Conservation (phyloP, 164 flowering plant genomes). For the Tetracentron sinense region DNA sequence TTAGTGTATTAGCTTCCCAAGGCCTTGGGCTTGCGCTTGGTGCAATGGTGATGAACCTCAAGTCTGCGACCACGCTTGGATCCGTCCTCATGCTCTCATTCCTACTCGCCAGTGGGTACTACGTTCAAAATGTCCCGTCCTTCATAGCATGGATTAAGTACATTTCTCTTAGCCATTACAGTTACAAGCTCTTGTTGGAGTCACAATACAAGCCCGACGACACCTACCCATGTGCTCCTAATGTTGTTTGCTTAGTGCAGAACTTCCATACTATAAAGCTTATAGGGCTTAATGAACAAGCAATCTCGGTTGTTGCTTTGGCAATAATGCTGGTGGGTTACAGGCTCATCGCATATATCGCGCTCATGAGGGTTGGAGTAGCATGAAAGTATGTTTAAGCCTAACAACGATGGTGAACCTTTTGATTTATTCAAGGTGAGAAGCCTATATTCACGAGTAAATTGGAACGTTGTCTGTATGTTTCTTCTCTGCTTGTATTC, state of each 20-base stretch:
- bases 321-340: constrained; percentile 53
- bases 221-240: constrained; percentile 35
- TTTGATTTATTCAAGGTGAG: too few species aligned
- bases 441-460: not conserved
- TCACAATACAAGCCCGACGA: constrained; percentile 46
- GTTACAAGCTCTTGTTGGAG: constrained; percentile 51
- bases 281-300: constrained; percentile 41
- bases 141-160: constrained; percentile 68
- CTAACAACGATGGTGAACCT: too few species aligned
- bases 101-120: constrained; percentile 61
- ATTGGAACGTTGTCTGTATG: too few species aligned
- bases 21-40: constrained; percentile 82
- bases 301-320: constrained; percentile 30
- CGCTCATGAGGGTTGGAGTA: constrained; percentile 62
- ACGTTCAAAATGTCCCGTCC: constrained; percentile 58
- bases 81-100: constrained; percentile 55
- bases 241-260: constrained; percentile 28
- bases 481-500: too few species aligned
- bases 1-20: constrained; percentile 47
- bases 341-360: constrained; percentile 60
- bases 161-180: constrained; percentile 42
- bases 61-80: constrained; percentile 46
- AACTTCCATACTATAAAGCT: constrained; percentile 42
- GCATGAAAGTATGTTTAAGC: too few species aligned
- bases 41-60: constrained; percentile 58